These are phyloP conservation scores for Vachellia pachyceras DNA, from an alignment of 306 rosid species.

Conservation along the genomic window DNA sequence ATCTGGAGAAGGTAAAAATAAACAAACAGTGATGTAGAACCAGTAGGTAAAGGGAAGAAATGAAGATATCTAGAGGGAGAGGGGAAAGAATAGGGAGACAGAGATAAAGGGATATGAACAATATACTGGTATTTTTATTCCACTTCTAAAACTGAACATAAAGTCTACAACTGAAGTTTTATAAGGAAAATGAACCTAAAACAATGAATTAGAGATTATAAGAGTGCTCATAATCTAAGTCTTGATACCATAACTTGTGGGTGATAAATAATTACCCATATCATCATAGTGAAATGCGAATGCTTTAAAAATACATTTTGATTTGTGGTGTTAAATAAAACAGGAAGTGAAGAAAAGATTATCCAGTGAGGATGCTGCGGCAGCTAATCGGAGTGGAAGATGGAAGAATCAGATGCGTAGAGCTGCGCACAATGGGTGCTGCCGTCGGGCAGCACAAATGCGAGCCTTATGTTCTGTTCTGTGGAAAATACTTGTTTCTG, in stretches of 20 bases:
- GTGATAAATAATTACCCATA: not conserved
- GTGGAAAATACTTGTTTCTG: constrained; percentile 90
- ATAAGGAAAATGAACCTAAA: not conserved
- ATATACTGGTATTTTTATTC: not conserved
- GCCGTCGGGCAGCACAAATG: constrained; percentile 92
- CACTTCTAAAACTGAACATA: not conserved
- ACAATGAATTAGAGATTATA: not conserved
- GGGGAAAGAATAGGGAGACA: not conserved
- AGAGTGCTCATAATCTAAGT: not conserved
- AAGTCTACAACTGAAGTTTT: not conserved
- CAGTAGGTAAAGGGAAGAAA: not conserved
- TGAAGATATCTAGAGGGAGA: not conserved
- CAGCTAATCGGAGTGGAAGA: constrained; percentile 82
- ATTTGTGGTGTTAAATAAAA: constrained; percentile 36
- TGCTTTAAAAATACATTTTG: not conserved
- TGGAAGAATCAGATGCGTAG: constrained; percentile 98
- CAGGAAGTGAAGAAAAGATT: constrained; percentile 93
- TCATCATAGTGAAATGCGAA: not conserved
- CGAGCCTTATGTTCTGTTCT: constrained; percentile 84
- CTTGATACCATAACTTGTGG: not conserved
- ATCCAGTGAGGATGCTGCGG: constrained; percentile 77
- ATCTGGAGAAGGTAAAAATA: constrained; percentile 85
- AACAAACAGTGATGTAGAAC: not conserved
- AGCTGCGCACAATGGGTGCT: constrained; percentile 96
- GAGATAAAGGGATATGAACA: not conserved